A percentile compares a stretch with the other conserved stretches of the same genome.
Evolutionary conservation across 345 rosid species (phyloP).

Genomic region (Citrus sinensis): DNA sequence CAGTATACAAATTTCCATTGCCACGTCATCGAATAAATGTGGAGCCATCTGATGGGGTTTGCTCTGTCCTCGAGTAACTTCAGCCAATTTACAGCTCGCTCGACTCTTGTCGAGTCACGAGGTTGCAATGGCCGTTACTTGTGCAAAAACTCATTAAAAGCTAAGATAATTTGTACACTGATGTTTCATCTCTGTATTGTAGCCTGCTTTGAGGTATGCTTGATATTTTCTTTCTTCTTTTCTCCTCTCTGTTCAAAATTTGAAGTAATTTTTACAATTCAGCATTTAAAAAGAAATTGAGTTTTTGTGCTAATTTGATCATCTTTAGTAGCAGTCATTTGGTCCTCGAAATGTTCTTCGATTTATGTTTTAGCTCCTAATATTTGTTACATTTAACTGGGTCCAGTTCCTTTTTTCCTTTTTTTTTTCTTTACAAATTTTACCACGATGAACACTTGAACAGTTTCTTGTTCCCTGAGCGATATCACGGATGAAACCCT

Average conservation of each 20-base stretch:
- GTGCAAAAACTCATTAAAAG: neutral
- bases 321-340: neutral
- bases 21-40: neutral
- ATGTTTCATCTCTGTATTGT: neutral
- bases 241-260: neutral
- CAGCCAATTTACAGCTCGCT: neutral
- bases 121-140: neutral
- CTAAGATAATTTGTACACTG: neutral
- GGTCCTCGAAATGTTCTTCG: neutral
- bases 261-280: neutral
- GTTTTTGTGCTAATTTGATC: neutral
- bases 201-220: neutral
- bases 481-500: neutral
- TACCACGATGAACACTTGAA: neutral
- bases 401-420: neutral
- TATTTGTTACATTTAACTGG: slow-evolving; percentile 7
- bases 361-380: neutral
- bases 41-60: neutral
- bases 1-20: neutral
- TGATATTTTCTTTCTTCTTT: neutral
- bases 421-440: neutral
- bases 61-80: neutral
- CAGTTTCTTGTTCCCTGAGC: neutral
- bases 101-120: neutral
- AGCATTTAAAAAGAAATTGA: neutral